Evolutionary conservation across 768 basidiomycete genomes (phyloP).

Genomic region (Boletus reticulatus): DNA sequence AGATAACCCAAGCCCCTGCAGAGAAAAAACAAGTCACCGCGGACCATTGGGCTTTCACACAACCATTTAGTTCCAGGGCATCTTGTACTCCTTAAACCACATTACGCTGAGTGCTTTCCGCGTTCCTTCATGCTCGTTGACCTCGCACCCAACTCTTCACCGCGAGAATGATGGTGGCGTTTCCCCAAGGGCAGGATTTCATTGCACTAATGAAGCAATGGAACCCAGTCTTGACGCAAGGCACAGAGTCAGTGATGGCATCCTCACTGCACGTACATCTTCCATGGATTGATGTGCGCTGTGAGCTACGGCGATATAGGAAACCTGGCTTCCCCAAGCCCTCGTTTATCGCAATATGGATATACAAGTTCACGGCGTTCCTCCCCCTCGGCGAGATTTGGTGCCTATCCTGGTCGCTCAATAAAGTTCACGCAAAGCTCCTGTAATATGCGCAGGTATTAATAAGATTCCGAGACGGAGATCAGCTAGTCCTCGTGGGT

Average conservation of each 20-base stretch:
- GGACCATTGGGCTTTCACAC: slow-evolving; percentile 3
- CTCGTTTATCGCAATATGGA: slow-evolving; percentile 20
- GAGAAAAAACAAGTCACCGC: slow-evolving; percentile 18
- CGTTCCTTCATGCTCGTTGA: slow-evolving; percentile 14
- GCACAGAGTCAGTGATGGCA: slow-evolving; percentile 9
- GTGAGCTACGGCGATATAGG: background rate
- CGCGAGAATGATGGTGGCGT: slow-evolving; percentile 7
- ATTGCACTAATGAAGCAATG: slow-evolving; percentile 25
- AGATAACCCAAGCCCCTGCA: slow-evolving; percentile 8
- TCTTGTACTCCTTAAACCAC: slow-evolving; percentile 1
- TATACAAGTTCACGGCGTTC: slow-evolving; percentile 3
- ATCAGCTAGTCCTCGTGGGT: slow-evolving; percentile 27
- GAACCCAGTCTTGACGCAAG: slow-evolving; percentile 17
- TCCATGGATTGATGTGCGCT: slow-evolving; percentile 14
- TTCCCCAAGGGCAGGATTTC: slow-evolving; percentile 24
- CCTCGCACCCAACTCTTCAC: slow-evolving; percentile 5
- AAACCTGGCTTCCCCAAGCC: slow-evolving; percentile 3
- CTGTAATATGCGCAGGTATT: slow-evolving; percentile 6
- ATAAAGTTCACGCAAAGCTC: slow-evolving; percentile 2
- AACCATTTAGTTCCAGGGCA: background rate
- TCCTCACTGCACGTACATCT: slow-evolving; percentile 13
- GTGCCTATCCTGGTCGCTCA: slow-evolving; percentile 3
- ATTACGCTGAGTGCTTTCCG: slow-evolving; percentile 1
- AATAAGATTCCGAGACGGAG: slow-evolving; percentile 20
- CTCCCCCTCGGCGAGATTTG: slow-evolving; percentile 4